phyloP scores from a whole-genome alignment of 2,329 filamentous ascomycete species.

The Penicillium sp. region DNA sequence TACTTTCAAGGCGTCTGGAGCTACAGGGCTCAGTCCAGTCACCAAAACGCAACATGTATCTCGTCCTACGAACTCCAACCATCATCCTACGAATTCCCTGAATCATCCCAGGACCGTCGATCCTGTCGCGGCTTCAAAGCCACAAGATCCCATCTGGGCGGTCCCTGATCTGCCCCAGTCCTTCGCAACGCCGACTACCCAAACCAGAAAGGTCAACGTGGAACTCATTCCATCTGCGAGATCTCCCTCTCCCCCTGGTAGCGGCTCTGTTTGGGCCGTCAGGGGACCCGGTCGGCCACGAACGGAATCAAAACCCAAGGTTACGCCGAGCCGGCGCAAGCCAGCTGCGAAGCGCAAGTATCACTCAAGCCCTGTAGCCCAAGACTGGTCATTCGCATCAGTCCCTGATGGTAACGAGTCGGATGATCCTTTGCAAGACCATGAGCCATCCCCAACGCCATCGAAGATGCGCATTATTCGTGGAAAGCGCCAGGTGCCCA shows the following conservation, averaged over 20 bases:
- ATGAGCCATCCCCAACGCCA: slow-evolving; percentile 34
- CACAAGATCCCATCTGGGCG: slow-evolving; percentile 21
- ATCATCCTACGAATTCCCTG: neutral
- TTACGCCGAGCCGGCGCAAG: slow-evolving; percentile 19
- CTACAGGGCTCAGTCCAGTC: slow-evolving; percentile 9
- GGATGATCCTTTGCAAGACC: slow-evolving; percentile 45
- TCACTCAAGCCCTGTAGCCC: slow-evolving; percentile 31
- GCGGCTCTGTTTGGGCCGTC: slow-evolving; percentile 42
- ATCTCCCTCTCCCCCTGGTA: slow-evolving; percentile 35
- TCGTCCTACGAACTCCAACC: neutral
- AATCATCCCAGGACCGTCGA: neutral
- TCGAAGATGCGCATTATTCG: slow-evolving; percentile 24
- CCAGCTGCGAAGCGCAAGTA: slow-evolving; percentile 26
- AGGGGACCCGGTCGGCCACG: slow-evolving; percentile 27
- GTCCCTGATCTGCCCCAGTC: slow-evolving; percentile 20
- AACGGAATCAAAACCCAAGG: slow-evolving; percentile 23
- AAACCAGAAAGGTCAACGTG: slow-evolving; percentile 13
- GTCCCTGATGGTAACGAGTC: slow-evolving; percentile 40
- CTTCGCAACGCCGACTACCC: slow-evolving; percentile 20
- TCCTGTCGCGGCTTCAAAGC: slow-evolving; percentile 4
- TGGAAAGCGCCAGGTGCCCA: slow-evolving; percentile 17
- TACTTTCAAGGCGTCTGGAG: slow-evolving; percentile 4
- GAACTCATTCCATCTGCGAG: slow-evolving; percentile 12
- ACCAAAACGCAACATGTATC: neutral
- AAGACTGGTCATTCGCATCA: slow-evolving; percentile 41